Evolutionary conservation across 139 green algal genomes (phyloP), one percentile per base, ranked within the genome.

Genomic region (Chlamydomonas schloesseri): DNA sequence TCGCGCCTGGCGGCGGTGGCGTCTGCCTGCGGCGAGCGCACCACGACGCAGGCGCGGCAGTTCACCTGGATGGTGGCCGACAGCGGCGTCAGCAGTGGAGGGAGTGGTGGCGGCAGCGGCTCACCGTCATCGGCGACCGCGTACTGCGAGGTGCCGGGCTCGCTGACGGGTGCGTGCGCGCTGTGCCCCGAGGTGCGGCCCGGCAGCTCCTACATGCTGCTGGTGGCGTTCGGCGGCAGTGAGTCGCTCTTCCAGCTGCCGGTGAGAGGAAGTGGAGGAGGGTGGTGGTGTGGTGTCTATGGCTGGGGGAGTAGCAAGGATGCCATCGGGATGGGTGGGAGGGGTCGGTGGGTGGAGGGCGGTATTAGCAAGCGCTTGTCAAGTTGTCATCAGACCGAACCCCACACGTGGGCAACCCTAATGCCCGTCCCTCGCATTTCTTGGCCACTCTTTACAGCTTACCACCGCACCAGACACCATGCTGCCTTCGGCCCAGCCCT

Each of bases 171-270:
- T 34, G 69, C 76, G n/a, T 91, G 88, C 64, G 58, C 42, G 24
- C 71, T 86, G 15, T 91, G 88, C 58, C 88, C 88, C 3, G 11
- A 70, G 24, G 70, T 91, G 64, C 46, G 68, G 33, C 77, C 88
- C 17, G 26, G 20, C 11, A 77, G 18, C 2, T 6, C 55, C 3
- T 91, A 91, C 65, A 33, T 71, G 10, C 28, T 91, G 8, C 50
- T 91, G 71, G 29, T 91, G 31, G 77, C 78, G 11, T 74, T 73
- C 58, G 28, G 26, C 0, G 42, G 33, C 71, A 76, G 70, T 47
- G n/a, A 74, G 18, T 46, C 58, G 3, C 31, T 88, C 6, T 55
- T 62, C 31, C 9, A 70, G 46, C 47, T 82, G 14, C 55, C 62
- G 82, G 82, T 88, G 58, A 69, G 67, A 20, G 31, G 42, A 50